Base-by-base conservation (phyloP, 176 grass and related monocot species). In the Musa troglodytarum region DNA sequence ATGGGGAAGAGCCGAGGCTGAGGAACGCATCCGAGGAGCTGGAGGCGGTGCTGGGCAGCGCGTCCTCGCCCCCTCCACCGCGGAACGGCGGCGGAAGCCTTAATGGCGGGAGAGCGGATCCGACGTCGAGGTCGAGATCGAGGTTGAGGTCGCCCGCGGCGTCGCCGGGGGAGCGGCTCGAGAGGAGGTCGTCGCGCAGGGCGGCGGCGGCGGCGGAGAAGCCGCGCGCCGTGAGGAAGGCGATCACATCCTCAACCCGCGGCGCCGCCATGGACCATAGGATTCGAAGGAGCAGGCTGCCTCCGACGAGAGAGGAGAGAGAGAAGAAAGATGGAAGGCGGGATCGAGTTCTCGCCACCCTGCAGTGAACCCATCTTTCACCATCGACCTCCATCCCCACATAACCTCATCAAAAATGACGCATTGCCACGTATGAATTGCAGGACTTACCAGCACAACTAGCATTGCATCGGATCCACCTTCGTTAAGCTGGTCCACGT, bases 181-280 rank as follows among this genome's bases (percentile, higher is more conserved):
- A 87, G 16, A 87, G 82, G 19, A 99, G 82, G 67, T 99, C 96
- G 54, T 99, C 91, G 11, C 78, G 96, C 75, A 99, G 96, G 15
- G 96, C 96, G 57, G 87, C 93, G 76, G 86, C 96, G 43, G 88
- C 87, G 78, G 82, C 74, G 51, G 84, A 73, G 83, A 94, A 99
- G 74, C 91, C 88, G 59, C 86, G 84, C 76, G 80, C 88, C 53
- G 81, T 87, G 68, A 99, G 83, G 91, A 99, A 99, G 51, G 86
- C 96, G 82, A 99, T 86, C 58, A 95, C 83, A 74, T 95, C 88
- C 76, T 99, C 83, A 68, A 94, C 53, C 12, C 86, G 82, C 65
- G 85, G 91, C 50, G 87, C 78, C 50, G 88, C 91, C 94, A 98
- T 98, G 85, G 53, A 8, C 73, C 26, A 13, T 22, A 2, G 49